phyloP scores from a whole-genome alignment of 2,329 filamentous ascomycete species.

The Aureobasidium sp. region DNA sequence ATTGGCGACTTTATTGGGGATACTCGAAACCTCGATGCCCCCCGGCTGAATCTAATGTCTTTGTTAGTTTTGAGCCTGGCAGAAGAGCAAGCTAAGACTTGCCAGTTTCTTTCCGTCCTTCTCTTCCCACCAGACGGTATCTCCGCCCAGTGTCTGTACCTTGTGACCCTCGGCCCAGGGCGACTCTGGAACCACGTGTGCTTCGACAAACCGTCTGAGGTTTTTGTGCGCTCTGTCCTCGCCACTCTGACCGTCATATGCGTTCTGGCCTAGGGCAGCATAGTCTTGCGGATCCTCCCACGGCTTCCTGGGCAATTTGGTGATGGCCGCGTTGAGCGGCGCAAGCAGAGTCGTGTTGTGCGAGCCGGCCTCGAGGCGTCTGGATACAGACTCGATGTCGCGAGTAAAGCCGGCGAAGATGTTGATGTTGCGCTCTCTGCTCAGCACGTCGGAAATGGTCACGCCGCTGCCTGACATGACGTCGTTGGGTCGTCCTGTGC shows the following conservation, averaged over 20 bases:
- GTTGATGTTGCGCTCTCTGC: constrained; percentile 69
- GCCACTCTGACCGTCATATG: constrained; percentile 69
- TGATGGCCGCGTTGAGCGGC: constrained; percentile 76
- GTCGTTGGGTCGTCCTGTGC: not conserved
- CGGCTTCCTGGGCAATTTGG: constrained; percentile 71
- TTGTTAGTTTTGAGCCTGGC: not conserved
- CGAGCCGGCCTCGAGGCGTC: constrained; percentile 57
- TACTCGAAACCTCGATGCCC: constrained; percentile 65
- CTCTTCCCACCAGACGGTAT: constrained; percentile 75
- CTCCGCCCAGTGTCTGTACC: constrained; percentile 59
- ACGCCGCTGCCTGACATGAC: constrained; percentile 36
- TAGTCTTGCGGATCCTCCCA: constrained; percentile 78
- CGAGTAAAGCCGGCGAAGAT: constrained; percentile 78
- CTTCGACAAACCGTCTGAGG: constrained; percentile 72
- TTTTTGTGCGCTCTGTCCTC: constrained; percentile 71
- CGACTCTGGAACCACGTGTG: constrained; percentile 67
- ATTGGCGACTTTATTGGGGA: constrained; percentile 73
- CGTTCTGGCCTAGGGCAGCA: constrained; percentile 55
- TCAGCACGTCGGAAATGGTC: constrained; percentile 77
- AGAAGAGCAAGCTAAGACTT: not conserved
- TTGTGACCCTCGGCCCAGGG: constrained; percentile 68
- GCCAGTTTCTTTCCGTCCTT: constrained; percentile 58
- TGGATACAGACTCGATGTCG: constrained; percentile 62
- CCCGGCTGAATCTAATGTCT: constrained; percentile 65
- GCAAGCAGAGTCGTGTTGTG: constrained; percentile 80